phyloP scores from a whole-genome alignment of 345 rosid species.

The Populus pruinosa region DNA sequence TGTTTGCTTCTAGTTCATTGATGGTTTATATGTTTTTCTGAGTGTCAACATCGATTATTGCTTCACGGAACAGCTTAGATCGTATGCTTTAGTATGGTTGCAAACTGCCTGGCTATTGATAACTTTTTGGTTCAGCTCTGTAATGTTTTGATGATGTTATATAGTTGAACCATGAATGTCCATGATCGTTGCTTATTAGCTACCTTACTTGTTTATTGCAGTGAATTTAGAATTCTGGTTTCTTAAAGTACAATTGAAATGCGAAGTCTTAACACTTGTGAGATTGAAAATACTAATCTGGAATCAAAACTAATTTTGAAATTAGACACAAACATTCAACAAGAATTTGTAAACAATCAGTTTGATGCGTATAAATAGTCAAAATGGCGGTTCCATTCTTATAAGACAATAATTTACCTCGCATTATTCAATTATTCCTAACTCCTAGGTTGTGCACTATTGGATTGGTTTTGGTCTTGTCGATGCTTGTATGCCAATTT shows the following conservation, averaged over 20 bases:
- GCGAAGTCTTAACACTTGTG: neutral
- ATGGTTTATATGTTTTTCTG: neutral
- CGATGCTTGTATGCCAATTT: neutral
- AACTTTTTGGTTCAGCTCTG: neutral
- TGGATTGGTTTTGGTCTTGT: neutral
- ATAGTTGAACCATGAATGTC: neutral
- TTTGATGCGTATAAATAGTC: neutral
- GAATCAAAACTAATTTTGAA: neutral
- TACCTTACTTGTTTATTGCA: neutral
- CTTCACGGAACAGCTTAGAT: neutral
- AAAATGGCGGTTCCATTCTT: neutral
- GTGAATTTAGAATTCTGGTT: neutral
- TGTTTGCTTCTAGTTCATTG: slow-evolving; percentile 1
- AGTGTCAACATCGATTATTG: neutral
- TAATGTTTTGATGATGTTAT: neutral
- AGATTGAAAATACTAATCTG: neutral
- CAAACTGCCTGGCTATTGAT: neutral
- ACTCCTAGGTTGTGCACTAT: neutral
- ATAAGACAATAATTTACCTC: neutral
- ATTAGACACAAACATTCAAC: too few relatives aligned
- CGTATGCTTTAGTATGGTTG: neutral
- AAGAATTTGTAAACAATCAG: neutral
- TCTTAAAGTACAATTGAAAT: neutral
- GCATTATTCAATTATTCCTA: neutral
- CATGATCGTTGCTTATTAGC: neutral